phyloP scores from a whole-genome alignment of 108 stramenopile genomes.

The Skeletonema costatum region DNA sequence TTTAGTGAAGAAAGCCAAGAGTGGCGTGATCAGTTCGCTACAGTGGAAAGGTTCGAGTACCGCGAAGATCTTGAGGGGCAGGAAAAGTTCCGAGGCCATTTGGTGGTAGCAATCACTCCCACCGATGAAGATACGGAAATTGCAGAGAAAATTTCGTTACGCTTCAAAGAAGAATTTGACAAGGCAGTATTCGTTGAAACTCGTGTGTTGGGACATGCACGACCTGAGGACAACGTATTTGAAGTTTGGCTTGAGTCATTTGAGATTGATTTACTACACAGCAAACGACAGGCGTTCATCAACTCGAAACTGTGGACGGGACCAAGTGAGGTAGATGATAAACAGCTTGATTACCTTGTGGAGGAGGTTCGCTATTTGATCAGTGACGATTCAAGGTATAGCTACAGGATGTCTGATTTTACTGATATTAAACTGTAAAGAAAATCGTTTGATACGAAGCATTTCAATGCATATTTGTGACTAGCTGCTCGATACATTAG shows the following conservation, averaged over 20 bases:
- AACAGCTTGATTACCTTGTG: constrained; percentile 72
- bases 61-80: constrained; percentile 72
- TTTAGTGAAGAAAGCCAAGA: constrained; percentile 58
- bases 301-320: constrained; percentile 65
- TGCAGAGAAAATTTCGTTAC: constrained; percentile 75
- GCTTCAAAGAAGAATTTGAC: constrained; percentile 77
- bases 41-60: constrained; percentile 54
- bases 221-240: constrained; percentile 77
- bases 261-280: constrained; percentile 83
- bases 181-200: constrained; percentile 84
- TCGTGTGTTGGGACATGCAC: constrained; percentile 73
- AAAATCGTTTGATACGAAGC: too few relatives aligned
- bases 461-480: too few relatives aligned
- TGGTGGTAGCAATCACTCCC: constrained; percentile 76
- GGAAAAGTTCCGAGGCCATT: constrained; percentile 78
- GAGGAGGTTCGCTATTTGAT: constrained; percentile 67
- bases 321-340: constrained; percentile 71
- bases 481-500: too few relatives aligned
- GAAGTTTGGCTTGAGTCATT: constrained; percentile 89
- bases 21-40: constrained; percentile 51
- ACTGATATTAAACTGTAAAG: constrained; percentile 34
- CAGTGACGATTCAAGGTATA: constrained; percentile 77
- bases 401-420: constrained; percentile 56
- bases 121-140: constrained; percentile 66
- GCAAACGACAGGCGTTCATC: constrained; percentile 61